Conservation (phyloP, 73 alveolate species). For the Tetrahymena thermophila region DNA sequence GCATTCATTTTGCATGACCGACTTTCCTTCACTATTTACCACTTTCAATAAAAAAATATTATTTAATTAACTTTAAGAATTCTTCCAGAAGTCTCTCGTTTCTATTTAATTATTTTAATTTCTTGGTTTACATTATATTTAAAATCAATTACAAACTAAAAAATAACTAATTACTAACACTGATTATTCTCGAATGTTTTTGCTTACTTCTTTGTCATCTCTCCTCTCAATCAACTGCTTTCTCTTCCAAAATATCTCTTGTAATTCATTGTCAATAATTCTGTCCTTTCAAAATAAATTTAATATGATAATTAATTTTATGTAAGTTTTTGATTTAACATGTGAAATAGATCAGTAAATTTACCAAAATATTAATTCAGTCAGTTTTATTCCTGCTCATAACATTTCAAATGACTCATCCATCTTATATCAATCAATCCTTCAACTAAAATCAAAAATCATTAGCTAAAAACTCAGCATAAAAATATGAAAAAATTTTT, state of each 20-base stretch:
- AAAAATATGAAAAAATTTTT: too few species aligned
- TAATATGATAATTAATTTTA: neutral
- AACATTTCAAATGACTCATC: too few species aligned
- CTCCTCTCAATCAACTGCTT: neutral
- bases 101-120: neutral
- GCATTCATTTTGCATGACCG: neutral
- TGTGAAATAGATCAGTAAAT: neutral
- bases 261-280: too few species aligned
- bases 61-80: neutral
- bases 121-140: neutral
- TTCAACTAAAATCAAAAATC: too few species aligned
- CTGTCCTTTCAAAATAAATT: neutral
- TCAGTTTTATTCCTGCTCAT: neutral
- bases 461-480: too few species aligned
- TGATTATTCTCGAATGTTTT: neutral
- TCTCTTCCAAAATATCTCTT: neutral
- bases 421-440: neutral
- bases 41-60: neutral
- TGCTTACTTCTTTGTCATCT: neutral
- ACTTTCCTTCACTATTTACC: neutral
- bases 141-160: neutral
- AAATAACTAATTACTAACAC: neutral
- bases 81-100: neutral
- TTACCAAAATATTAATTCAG: neutral
- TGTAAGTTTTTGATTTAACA: neutral